Evolutionary conservation across 768 basidiomycete genomes (phyloP), one percentile per base, ranked within the genome.

Genomic region (Suillus ampliporus): DNA sequence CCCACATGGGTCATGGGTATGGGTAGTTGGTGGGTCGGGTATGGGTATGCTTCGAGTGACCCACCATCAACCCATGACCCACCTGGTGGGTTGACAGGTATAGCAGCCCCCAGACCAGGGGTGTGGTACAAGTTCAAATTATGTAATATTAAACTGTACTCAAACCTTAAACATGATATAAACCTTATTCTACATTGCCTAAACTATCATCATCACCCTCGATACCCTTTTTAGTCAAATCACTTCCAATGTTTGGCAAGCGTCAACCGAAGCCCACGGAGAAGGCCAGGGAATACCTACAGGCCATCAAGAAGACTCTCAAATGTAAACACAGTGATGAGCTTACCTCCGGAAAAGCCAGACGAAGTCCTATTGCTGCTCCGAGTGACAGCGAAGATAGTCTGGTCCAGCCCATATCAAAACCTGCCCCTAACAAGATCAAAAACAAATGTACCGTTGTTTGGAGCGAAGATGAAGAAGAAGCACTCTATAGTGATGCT

Each of bases 241-340:
- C 41, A 43, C 41, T 43, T 19, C 41, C 41, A 40, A 40, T 74
- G 68, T 61, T 76, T 3, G 6, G 41, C 4, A 41, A 41, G 4
- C 6, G 19, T 41, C 19, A 41, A 19, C 41, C 41, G 4, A 41
- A 41, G 4, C 41, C 19, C 41, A 41, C 41, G 2, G 19, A 41
- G 41, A 41, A 41, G 41, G 19, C 17, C 41, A 41, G 19, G 41
- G 41, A 19, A 41, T 41, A 7, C 41, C 4, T 41, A 2, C 41
- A 41, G 41, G 1, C 19, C 1, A 4, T 41, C 19, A 41, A 1
- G 19, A 41, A 41, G 41, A 4, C 41, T 41, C 1, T 41, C 1
- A 41, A 41, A 41, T 17, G 19, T 4, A 41, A 41, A 19, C 4
- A 8, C 1, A 41, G 41, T 41, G 17, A 41, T 3, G 17, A 41